Base-by-base conservation (phyloP, 2,329 filamentous ascomycete species). In the Aureobasidium sp. region DNA sequence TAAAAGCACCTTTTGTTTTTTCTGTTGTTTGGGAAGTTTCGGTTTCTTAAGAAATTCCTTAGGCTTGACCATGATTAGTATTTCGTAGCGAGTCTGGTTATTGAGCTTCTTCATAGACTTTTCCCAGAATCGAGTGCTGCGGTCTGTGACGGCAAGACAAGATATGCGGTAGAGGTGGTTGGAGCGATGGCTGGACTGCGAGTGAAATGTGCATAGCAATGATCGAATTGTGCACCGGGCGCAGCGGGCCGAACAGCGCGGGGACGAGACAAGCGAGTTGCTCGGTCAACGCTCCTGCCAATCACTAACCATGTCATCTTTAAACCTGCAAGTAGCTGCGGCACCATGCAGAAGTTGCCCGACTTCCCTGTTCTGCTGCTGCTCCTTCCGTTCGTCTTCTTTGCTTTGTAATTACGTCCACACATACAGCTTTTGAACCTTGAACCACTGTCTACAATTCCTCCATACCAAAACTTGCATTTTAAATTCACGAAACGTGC, bases 41-140 rank as follows among this genome's bases (percentile, higher is more conserved):
- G 59, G 34, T 43, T 64, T 66, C 26, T 60, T 63, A 26, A 59
- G 53, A 15, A 63, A 52, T 8, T 50, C 46, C 24, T 60, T 63
- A 24, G 62, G 34, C n/a, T 63, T 63, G 32, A 39, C 50, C 60
- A 62, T 62, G 43, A 10, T 43, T 15, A 17, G 20, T 29, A 9
- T 20, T 27, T 44, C 24, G 27, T 29, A 12, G 12, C 5, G 5
- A 6, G 24, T 46, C 1, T 13, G 13, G 1, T 5, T 15, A n/a
- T 8, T 17, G 9, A 46, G 4, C 12, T 34, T 46, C n/a, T n/a
- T n/a, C n/a, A n/a, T n/a, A n/a, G 41, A 5, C 4, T 15, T 32
- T 44, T 36, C 15, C 15, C 36, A 24, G 39, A 17, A 36, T n/a
- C 24, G 4, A 36, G n/a, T 27, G 29, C 29, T 32, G 34, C 4